Conservation (phyloP, 1,284 basidiomycete genomes). For the Ceratobasidium sp. region DNA sequence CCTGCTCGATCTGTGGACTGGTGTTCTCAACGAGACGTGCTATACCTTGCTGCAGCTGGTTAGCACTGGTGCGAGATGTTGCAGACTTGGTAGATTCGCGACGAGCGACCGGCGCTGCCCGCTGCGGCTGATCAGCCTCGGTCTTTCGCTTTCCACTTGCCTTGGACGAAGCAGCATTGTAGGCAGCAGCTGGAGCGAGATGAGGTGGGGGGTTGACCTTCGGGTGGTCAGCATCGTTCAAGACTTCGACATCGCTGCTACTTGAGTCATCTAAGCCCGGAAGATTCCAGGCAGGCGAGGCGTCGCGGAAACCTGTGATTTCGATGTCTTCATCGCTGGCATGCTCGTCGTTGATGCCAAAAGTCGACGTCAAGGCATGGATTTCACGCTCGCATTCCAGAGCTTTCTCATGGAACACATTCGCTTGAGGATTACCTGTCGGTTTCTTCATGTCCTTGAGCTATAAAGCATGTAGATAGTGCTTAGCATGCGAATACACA, state of each 20-base stretch:
- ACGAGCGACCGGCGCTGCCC: background rate
- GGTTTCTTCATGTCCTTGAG: background rate
- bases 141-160: background rate
- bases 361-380: background rate
- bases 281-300: background rate
- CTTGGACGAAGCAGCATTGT: constrained; percentile 3
- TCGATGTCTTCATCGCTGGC: background rate
- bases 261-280: background rate
- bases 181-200: background rate
- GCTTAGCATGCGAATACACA: background rate
- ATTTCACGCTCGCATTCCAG: background rate
- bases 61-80: background rate
- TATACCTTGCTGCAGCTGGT: background rate
- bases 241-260: background rate
- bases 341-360: constrained; percentile 9
- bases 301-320: background rate
- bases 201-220: background rate
- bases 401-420: constrained; percentile 6
- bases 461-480: background rate
- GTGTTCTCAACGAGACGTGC: constrained; percentile 7
- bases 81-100: background rate
- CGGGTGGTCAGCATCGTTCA: background rate
- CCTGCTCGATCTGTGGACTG: background rate
- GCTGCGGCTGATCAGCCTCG: background rate
- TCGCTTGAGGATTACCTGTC: constrained; percentile 1